These are phyloP conservation scores for Phytophthora gonapodyides DNA, from an alignment of 352 stramenopile species.

Conservation along the genomic window DNA sequence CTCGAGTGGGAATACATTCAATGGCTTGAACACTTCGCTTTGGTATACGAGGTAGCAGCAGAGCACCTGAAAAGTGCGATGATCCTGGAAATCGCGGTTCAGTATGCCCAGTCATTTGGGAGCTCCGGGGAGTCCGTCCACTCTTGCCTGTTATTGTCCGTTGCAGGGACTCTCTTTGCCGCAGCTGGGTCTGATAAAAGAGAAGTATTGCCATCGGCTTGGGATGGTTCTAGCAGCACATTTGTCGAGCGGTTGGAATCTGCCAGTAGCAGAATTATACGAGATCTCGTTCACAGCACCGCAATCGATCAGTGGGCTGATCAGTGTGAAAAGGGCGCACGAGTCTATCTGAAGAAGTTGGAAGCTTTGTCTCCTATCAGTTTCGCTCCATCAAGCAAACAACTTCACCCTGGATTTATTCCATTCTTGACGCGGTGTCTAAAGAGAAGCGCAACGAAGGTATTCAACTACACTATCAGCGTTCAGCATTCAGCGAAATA, in stretches of 20 bases:
- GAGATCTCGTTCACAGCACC: slow-evolving; percentile 25
- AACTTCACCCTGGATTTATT: slow-evolving; percentile 22
- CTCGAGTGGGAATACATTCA: slow-evolving; percentile 61
- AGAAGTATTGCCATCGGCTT: not conserved
- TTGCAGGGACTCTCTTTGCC: slow-evolving; percentile 34
- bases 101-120: slow-evolving; percentile 37
- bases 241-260: slow-evolving; percentile 24
- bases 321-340: slow-evolving; percentile 42
- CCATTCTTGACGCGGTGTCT: slow-evolving; percentile 44
- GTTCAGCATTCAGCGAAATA: slow-evolving; percentile 24
- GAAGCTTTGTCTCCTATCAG: slow-evolving; percentile 21
- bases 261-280: slow-evolving; percentile 25
- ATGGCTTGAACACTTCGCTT: slow-evolving; percentile 68
- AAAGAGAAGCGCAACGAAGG: slow-evolving; percentile 48
- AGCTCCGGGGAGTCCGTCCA: slow-evolving; percentile 19
- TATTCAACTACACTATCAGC: slow-evolving; percentile 48
- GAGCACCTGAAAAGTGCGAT: slow-evolving; percentile 38
- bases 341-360: slow-evolving; percentile 46
- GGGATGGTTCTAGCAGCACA: not conserved
- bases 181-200: slow-evolving; percentile 19
- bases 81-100: slow-evolving; percentile 42
- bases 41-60: slow-evolving; percentile 45
- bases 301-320: slow-evolving; percentile 14
- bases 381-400: slow-evolving; percentile 13
- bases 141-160: slow-evolving; percentile 28